A percentile compares a stretch with the other conserved stretches of the same genome.
Evolutionary conservation across 305 asterid genomes (phyloP).

Genomic region (Solanum hybrid): DNA sequence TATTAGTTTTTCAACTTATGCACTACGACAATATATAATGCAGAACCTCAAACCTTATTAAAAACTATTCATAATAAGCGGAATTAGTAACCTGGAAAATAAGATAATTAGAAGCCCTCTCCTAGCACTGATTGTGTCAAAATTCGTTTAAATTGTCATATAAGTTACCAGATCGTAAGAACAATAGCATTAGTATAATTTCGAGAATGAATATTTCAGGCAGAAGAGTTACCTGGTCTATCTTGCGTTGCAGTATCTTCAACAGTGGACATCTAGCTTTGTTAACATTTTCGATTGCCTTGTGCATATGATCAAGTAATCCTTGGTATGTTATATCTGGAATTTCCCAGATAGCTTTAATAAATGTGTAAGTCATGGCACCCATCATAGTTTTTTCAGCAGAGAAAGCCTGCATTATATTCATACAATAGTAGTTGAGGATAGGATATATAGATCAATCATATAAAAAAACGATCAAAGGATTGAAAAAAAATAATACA

Average conservation of each 20-base stretch:
- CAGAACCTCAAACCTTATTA: too few relatives aligned
- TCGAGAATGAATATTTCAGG: not conserved
- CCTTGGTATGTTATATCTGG: constrained; percentile 26
- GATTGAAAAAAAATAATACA: constrained; percentile 15
- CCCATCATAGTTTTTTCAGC: constrained; percentile 34
- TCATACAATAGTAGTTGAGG: not conserved
- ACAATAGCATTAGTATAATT: not conserved
- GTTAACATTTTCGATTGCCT: constrained; percentile 29
- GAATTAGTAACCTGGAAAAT: not conserved
- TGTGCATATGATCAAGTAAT: constrained; percentile 33
- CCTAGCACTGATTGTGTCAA: not conserved
- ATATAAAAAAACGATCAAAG: not conserved
- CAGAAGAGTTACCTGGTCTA: constrained; percentile 49
- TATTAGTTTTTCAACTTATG: too few relatives aligned
- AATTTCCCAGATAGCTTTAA: constrained; percentile 31
- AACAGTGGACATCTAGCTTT: constrained; percentile 16
- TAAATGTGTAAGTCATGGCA: constrained; percentile 56
- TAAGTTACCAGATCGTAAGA: not conserved
- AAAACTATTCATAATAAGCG: not conserved
- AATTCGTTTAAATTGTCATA: not conserved
- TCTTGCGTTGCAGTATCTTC: constrained; percentile 37
- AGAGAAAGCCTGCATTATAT: constrained; percentile 36
- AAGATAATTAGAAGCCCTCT: not conserved
- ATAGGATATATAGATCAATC: not conserved
- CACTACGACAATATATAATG: too few relatives aligned